Evolutionary conservation across 2,329 filamentous ascomycete species (phyloP), one percentile per base, ranked within the genome.

Genomic region (Monosporascus sp.): DNA sequence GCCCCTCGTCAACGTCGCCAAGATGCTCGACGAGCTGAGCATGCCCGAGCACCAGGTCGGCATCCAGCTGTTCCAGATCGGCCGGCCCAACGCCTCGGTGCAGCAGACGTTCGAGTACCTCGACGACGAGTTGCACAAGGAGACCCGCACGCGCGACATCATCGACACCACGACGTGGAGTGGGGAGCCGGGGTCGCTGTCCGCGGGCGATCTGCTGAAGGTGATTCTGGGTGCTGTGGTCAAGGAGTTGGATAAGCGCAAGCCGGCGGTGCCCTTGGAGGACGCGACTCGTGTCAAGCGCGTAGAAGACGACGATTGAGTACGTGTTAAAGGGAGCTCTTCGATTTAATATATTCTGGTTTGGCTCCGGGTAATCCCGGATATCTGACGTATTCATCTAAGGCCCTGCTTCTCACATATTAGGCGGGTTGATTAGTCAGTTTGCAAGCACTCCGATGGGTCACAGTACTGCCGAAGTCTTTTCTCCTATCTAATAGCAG

Each of bases 1-100:
- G n/a, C 57, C 57, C 3, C 50, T 61, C 7, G 43, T 59, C 48
- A 48, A 53, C 24, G 51, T 53, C 26, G 59, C 59, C 26, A 55
- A 56, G 48, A 48, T 52, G 53, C 59, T 61, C 27, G 59, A 61
- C 54, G 52, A 55, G 43, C 53, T 59, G 50, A 27, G 49, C 20
- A 54, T 59, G 22, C 59, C 59, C 36, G 57, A 58, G 49, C 59
- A 61, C 52, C 59, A 61, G 56, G 53, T 61, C 52, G 59, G 59
- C 52, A 54, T 61, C 22, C 59, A 61, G 54, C 54, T 61, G 27
- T 61, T 61, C 56, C 57, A 61, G 53, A 58, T 61, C 54, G 57
- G 59, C 45, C 51, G 55, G 17, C 36, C 26, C 19, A 50, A 37
- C 34, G 51, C 52, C 17, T 55, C 56, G 51, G 56, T 56, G 41